Evolutionary conservation across 129 eudicot species (phyloP).

Genomic region (Chrysanthemum makinoi): DNA sequence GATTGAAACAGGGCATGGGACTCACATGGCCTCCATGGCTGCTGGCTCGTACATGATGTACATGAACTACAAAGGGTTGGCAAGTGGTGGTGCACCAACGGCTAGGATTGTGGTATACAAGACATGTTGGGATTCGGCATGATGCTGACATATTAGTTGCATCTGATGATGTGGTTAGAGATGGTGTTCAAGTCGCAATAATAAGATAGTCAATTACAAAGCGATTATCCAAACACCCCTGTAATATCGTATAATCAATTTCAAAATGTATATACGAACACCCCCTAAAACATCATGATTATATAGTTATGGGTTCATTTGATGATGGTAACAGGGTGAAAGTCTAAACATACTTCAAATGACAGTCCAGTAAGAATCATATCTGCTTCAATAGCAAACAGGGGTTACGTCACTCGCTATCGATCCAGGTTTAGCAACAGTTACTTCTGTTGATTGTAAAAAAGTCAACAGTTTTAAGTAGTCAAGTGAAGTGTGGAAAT

Average conservation of each 20-base stretch:
- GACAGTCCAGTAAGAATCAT: constrained; percentile 49
- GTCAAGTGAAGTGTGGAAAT: background rate
- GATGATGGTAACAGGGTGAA: constrained; percentile 54
- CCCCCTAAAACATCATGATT: background rate
- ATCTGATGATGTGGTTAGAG: constrained; percentile 78
- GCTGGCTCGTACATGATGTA: constrained; percentile 68
- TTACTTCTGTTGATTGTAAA: constrained; percentile 35
- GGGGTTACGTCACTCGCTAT: constrained; percentile 78
- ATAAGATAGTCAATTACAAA: too few species aligned
- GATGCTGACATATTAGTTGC: constrained; percentile 83
- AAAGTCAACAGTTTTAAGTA: constrained; percentile 3
- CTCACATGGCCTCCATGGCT: constrained; percentile 80
- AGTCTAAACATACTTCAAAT: constrained; percentile 57
- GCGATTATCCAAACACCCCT: too few species aligned
- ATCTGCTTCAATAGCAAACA: constrained; percentile 65
- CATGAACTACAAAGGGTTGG: constrained; percentile 70
- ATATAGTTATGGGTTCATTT: background rate
- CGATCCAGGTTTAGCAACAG: constrained; percentile 48
- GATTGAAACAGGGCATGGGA: constrained; percentile 76
- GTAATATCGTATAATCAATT: too few species aligned
- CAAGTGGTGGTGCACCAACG: constrained; percentile 85
- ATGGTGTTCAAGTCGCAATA: constrained; percentile 37
- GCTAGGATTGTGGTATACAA: constrained; percentile 84
- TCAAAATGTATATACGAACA: too few species aligned
- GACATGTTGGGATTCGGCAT: constrained; percentile 80